These are phyloP conservation scores for Casuarina cunninghamiana DNA, from an alignment of 306 rosid genomes.

Conservation along the genomic window DNA sequence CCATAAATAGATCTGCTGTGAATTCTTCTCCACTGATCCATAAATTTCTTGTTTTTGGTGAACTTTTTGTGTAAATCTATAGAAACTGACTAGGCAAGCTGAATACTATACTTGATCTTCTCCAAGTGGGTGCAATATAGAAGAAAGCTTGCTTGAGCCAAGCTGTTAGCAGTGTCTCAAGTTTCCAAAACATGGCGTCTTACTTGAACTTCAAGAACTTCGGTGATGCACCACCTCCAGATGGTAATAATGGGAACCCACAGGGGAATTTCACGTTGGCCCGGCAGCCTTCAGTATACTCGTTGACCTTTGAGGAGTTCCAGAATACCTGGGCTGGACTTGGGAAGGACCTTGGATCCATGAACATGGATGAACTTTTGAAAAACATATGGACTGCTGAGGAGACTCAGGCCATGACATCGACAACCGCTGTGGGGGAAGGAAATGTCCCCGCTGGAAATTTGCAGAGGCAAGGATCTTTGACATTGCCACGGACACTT, in stretches of 20 bases:
- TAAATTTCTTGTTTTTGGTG: slow-evolving; percentile 9
- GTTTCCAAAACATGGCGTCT: slow-evolving; percentile 50
- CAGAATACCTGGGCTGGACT: slow-evolving; percentile 69
- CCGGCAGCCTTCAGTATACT: slow-evolving; percentile 75
- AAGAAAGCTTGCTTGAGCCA: slow-evolving; percentile 40
- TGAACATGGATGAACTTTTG: slow-evolving; percentile 98
- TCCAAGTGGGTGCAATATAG: slow-evolving; percentile 32
- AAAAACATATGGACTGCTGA: slow-evolving; percentile 91
- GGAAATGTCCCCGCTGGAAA: slow-evolving; percentile 37
- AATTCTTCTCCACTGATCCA: slow-evolving; percentile 8
- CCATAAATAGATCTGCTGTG: slow-evolving; percentile 5
- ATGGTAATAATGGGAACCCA: slow-evolving; percentile 39
- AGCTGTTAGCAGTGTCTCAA: slow-evolving; percentile 34
- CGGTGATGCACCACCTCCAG: slow-evolving; percentile 47
- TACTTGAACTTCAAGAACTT: slow-evolving; percentile 66
- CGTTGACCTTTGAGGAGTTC: slow-evolving; percentile 88
- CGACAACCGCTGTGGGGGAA: slow-evolving; percentile 32
- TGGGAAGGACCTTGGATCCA: slow-evolving; percentile 93
- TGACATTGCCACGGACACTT: slow-evolving; percentile 82
- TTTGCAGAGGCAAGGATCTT: slow-evolving; percentile 91
- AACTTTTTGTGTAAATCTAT: slow-evolving; percentile 27
- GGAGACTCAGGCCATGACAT: slow-evolving; percentile 63
- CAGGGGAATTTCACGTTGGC: slow-evolving; percentile 40
- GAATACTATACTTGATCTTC: slow-evolving; percentile 38
- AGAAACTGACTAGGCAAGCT: slow-evolving; percentile 28